Conservation (phyloP, 805 yeast genomes). For the Metschnikowia arizonensis region DNA sequence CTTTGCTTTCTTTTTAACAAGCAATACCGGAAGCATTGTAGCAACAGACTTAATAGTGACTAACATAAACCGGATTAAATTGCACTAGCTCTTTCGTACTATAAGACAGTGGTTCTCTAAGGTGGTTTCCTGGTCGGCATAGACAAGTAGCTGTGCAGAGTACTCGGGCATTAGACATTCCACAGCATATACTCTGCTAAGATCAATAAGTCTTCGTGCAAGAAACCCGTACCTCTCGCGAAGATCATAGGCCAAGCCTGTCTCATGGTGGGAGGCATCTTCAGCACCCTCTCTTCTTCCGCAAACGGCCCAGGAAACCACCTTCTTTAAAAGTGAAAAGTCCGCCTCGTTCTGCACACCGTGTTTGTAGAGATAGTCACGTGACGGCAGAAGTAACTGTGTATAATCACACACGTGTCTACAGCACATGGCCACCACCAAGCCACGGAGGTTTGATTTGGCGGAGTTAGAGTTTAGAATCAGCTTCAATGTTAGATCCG, state of each 20-base stretch:
- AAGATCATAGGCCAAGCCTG: slow-evolving; percentile 41
- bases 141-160: slow-evolving; percentile 50
- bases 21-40: not conserved
- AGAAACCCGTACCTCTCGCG: slow-evolving; percentile 59
- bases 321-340: slow-evolving; percentile 50
- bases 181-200: slow-evolving; percentile 57
- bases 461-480: slow-evolving; percentile 35
- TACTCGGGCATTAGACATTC: slow-evolving; percentile 29
- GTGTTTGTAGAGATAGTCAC: slow-evolving; percentile 30
- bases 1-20: not conserved
- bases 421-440: slow-evolving; percentile 89
- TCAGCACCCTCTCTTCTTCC: slow-evolving; percentile 47
- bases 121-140: slow-evolving; percentile 55
- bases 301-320: slow-evolving; percentile 88
- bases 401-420: slow-evolving; percentile 73
- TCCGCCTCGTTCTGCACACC: slow-evolving; percentile 34
- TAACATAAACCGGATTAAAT: no score
- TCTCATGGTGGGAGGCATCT: slow-evolving; percentile 44
- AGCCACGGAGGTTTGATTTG: slow-evolving; percentile 42
- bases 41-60: no score
- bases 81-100: slow-evolving; percentile 1
- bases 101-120: slow-evolving; percentile 64
- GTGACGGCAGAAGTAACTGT: slow-evolving; percentile 49
- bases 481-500: slow-evolving; percentile 76
- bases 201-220: slow-evolving; percentile 73